A percentile compares a stretch with the other conserved stretches of the same genome.
Evolutionary conservation across 2,329 filamentous ascomycete genomes (phyloP).

Genomic region (Dendrostoma leiphaemia): DNA sequence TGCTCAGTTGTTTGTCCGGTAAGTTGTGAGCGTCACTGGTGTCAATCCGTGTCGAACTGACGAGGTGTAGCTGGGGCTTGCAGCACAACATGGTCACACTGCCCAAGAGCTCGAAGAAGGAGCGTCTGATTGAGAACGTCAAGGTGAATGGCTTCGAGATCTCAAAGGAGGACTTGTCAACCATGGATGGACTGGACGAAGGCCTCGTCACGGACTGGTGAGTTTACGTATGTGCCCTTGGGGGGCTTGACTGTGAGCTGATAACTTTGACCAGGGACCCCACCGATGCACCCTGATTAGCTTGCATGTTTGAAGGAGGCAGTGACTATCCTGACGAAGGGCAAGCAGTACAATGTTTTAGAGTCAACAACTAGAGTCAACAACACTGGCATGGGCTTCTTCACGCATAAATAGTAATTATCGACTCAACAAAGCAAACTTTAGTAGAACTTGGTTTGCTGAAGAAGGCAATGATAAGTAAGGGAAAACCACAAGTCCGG

Average conservation of each 20-base stretch:
- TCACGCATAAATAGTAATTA: too few species aligned
- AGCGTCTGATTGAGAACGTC: conserved; percentile 65
- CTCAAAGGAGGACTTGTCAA: conserved; percentile 58
- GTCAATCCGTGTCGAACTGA: not conserved
- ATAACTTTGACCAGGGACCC: conserved; percentile 17
- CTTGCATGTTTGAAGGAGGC: too few species aligned
- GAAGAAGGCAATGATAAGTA: too few species aligned
- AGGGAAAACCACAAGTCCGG: too few species aligned
- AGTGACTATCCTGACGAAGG: too few species aligned
- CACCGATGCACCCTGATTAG: conserved; percentile 22
- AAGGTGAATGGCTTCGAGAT: conserved; percentile 61
- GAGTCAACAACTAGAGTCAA: too few species aligned
- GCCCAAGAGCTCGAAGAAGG: conserved; percentile 66
- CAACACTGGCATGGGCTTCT: too few species aligned
- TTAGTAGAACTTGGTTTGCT: too few species aligned
- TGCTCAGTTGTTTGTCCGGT: conserved; percentile 69
- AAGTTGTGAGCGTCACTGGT: conserved; percentile 9
- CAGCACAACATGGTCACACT: conserved; percentile 72
- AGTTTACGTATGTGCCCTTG: conserved; percentile 13
- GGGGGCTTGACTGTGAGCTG: not conserved
- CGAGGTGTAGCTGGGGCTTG: conserved; percentile 61
- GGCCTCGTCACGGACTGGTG: conserved; percentile 69
- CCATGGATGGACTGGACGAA: conserved; percentile 67
- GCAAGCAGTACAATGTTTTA: too few species aligned
- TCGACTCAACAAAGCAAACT: too few species aligned